Evolutionary conservation across 2,329 filamentous ascomycete genomes (phyloP).

Genomic region (Diaporthe capsici): DNA sequence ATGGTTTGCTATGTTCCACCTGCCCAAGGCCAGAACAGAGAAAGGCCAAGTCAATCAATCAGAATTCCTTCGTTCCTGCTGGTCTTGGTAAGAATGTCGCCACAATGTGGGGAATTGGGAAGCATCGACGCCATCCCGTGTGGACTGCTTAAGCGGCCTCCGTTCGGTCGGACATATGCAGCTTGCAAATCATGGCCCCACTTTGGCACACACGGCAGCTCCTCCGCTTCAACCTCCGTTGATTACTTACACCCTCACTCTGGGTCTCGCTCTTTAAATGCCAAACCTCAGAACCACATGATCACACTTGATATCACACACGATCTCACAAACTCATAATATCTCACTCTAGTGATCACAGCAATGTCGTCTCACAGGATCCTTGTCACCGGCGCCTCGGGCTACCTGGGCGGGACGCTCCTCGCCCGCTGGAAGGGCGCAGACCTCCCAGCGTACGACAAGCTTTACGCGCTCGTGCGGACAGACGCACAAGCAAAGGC

Average conservation of each 20-base stretch:
- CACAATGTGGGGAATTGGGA: neutral
- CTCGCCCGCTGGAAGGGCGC: conserved; percentile 55
- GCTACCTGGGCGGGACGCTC: conserved; percentile 66
- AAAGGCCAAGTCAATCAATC: neutral
- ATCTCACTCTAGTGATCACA: neutral
- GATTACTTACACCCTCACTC: neutral
- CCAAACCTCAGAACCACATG: neutral
- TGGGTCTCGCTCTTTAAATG: neutral
- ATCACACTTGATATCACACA: neutral
- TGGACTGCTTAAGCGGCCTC: neutral
- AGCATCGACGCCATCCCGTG: neutral
- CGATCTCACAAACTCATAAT: neutral
- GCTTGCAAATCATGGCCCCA: conserved; percentile 31
- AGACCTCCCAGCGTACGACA: conserved; percentile 57
- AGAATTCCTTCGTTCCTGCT: no score
- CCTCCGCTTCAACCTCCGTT: neutral
- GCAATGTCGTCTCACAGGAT: conserved; percentile 47
- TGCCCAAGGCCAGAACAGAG: no score
- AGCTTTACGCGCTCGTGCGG: conserved; percentile 63
- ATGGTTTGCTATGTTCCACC: neutral
- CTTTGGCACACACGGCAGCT: neutral
- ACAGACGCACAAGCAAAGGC: conserved; percentile 59
- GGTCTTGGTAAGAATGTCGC: neutral
- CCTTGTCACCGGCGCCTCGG: conserved; percentile 65
- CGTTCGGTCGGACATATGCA: conserved; percentile 23